Evolutionary conservation across 768 basidiomycete species (phyloP).

Genomic region (Phylloporus scabripes): DNA sequence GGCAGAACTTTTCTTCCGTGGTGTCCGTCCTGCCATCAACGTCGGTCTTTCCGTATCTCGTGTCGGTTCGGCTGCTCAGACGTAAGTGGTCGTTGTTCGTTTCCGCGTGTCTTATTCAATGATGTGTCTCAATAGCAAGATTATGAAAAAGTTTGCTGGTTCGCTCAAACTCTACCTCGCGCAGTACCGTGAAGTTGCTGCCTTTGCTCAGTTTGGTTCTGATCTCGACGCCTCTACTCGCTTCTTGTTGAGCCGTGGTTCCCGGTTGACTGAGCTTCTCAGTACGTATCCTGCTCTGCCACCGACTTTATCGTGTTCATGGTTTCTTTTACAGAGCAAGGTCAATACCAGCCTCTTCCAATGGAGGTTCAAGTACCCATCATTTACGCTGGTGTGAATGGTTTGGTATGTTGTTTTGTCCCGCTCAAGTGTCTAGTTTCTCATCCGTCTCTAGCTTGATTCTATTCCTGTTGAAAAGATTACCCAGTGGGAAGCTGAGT

Average conservation of each 20-base stretch:
- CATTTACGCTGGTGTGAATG: conserved; percentile 99
- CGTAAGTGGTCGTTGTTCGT: conserved; percentile 49
- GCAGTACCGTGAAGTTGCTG: conserved; percentile 99
- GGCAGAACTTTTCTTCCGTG: conserved; percentile 99
- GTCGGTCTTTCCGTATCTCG: conserved; percentile 99
- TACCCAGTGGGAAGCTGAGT: conserved; percentile 86
- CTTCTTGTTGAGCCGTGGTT: conserved; percentile 96
- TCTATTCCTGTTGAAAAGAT: conserved; percentile 93
- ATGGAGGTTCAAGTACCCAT: conserved; percentile 98
- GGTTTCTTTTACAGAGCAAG: conserved; percentile 67
- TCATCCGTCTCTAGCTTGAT: conserved; percentile 58
- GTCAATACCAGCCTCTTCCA: conserved; percentile 92
- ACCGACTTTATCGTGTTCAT: conserved; percentile 6
- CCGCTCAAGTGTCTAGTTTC: not conserved
- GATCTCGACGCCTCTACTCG: conserved; percentile 99
- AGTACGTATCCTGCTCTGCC: conserved; percentile 42
- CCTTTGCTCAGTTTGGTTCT: conserved; percentile 99
- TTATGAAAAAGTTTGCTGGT: conserved; percentile 99
- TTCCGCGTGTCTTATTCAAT: not conserved
- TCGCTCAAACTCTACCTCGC: conserved; percentile 99
- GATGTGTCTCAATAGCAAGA: conserved; percentile 51
- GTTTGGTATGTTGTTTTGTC: conserved; percentile 60
- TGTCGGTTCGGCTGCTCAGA: conserved; percentile 99
- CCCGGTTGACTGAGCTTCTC: conserved; percentile 94
- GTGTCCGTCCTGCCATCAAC: conserved; percentile 99